Conservation (phyloP, 164 flowering plant genomes). For the Berberis vulgaris region DNA sequence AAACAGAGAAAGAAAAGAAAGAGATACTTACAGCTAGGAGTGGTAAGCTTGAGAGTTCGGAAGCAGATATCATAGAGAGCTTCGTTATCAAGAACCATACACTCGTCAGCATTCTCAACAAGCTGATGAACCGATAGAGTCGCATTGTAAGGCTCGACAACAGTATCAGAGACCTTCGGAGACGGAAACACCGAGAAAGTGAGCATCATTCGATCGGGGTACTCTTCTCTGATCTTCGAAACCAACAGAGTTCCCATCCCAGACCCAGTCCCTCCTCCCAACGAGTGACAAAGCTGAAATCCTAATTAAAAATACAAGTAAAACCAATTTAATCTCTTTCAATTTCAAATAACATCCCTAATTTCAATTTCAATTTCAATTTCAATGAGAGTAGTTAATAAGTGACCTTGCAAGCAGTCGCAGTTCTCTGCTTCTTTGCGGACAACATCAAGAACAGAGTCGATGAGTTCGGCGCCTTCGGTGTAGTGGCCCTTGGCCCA, state of each 20-base stretch:
- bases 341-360: background rate
- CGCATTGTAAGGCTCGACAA: constrained; percentile 43
- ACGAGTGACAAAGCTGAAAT: constrained; percentile 41
- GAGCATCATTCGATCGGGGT: constrained; percentile 44
- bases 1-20: background rate
- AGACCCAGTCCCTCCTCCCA: constrained; percentile 50
- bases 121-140: constrained; percentile 45
- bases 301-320: constrained; percentile 13
- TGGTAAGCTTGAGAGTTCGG: constrained; percentile 40
- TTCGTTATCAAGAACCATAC: constrained; percentile 43
- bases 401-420: constrained; percentile 34
- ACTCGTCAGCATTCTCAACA: constrained; percentile 43
- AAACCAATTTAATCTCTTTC: background rate
- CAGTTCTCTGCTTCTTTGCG: constrained; percentile 43
- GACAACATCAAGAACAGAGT: constrained; percentile 42
- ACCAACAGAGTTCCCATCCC: constrained; percentile 44
- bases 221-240: constrained; percentile 39
- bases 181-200: constrained; percentile 42
- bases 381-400: background rate
- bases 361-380: background rate
- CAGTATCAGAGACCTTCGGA: constrained; percentile 41
- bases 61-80: constrained; percentile 45
- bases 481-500: constrained; percentile 48
- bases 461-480: constrained; percentile 40
- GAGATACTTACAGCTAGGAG: constrained; percentile 32